Base-by-base conservation (phyloP, 768 basidiomycete genomes). In the Hemileccinum impolitum region DNA sequence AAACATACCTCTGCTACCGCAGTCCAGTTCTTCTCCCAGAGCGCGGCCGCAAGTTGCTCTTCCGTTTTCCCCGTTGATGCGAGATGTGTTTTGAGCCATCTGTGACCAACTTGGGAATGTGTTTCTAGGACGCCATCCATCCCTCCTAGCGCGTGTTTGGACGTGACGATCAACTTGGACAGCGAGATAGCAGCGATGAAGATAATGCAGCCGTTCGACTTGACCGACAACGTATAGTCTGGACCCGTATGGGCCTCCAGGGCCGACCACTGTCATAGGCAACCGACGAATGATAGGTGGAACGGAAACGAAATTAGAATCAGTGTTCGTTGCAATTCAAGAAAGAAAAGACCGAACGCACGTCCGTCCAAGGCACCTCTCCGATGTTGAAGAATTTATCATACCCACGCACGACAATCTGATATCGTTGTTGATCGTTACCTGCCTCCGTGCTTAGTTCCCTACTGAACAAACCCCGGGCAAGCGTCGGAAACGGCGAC, bases 341-440 rank as follows among this genome's bases (percentile, higher is more conserved):
- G 28, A 30, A 9, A 30, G 9, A 30, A 30, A 30, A 30, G 9
- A 30, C 2, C 4, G 12, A 9, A 73, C 89, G 58, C 62, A 95
- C 95, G 48, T 84, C 83, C 1, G 87, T 94, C 93, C 94, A 98
- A 3, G 87, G 90, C 5, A 97, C 92, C 66, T 99, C 96, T 4
- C 85, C 90, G 26, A 96, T 90, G 63, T 96, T 97, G 75, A 97
- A 98, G 70, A 99, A 98, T 72, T 99, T 99, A 74, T 98, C 96
- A 64, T 99, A 98, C 0, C 95, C 96, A 39, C 96, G 74, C 0
- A 80, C 87, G 1, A 96, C 83, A 48, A 99, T 94, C 48, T 84
- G 72, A 51, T 75, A 68, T 45, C 62, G 64, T 41, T 52, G 58
- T 75, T 65, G 70, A 34, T 61, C 65, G 37, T 66, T 60, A 47